Conservation (phyloP, 805 yeast genomes). For the Schizosaccharomyces lindneri region DNA sequence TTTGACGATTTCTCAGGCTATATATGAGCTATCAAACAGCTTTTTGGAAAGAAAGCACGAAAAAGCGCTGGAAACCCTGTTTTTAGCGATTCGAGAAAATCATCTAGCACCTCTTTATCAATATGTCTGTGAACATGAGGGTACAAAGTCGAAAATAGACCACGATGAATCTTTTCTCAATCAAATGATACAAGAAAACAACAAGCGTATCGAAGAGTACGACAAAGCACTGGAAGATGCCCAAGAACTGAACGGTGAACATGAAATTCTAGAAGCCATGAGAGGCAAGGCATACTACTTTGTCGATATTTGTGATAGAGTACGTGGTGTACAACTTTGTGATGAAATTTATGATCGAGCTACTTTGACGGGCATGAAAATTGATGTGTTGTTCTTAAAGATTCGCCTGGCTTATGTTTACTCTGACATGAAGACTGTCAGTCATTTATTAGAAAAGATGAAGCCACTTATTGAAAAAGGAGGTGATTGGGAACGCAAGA, state of each 20-base stretch:
- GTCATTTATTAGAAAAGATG: conserved; percentile 48
- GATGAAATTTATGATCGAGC: conserved; percentile 6
- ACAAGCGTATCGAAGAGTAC: conserved; percentile 24
- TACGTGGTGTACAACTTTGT: conserved; percentile 40
- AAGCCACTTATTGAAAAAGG: conserved; percentile 63
- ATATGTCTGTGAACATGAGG: conserved; percentile 25
- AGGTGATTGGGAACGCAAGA: conserved; percentile 98
- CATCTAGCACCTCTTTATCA: conserved; percentile 66
- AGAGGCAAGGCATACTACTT: conserved; percentile 69
- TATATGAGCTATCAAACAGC: conserved; percentile 32
- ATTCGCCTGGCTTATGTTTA: conserved; percentile 76
- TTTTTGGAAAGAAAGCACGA: conserved; percentile 18
- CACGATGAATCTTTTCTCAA: conserved; percentile 40
- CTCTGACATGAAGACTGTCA: conserved; percentile 45
- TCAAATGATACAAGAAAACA: conserved; percentile 27
- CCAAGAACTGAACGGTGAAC: conserved; percentile 63
- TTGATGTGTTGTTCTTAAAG: conserved; percentile 61
- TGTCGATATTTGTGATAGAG: conserved; percentile 58
- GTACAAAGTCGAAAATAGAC: conserved; percentile 19
- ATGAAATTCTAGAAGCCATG: conserved; percentile 55
- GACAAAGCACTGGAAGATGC: conserved; percentile 22
- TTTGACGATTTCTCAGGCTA: conserved; percentile 53
- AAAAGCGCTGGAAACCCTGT: conserved; percentile 21
- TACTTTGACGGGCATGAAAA: neutral
- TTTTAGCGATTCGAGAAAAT: conserved; percentile 29